Percentiles rank a stretch among this genome's conserved stretches.
Conservation (phyloP, 805 yeast genomes). For the Metschnikowia cubensis region DNA sequence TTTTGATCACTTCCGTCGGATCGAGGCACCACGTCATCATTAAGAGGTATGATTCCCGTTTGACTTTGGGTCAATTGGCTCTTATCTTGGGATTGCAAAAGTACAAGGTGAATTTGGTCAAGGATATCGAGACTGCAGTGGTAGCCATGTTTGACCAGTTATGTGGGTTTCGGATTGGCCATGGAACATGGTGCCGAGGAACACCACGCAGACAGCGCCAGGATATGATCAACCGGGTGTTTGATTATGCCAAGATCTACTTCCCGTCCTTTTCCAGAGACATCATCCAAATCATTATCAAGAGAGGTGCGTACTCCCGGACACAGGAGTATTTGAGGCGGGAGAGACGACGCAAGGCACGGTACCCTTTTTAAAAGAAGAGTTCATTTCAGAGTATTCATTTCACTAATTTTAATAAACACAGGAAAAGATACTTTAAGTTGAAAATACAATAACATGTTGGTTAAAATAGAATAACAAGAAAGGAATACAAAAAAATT, state of each 20-base stretch:
- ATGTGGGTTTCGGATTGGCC: constrained; percentile 70
- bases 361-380: constrained; percentile 4
- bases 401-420: no score
- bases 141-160: constrained; percentile 50
- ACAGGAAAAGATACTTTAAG: no score
- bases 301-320: constrained; percentile 68
- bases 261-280: constrained; percentile 50
- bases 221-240: constrained; percentile 45
- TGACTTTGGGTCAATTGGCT: constrained; percentile 14
- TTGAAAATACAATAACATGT: no score
- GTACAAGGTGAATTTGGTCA: constrained; percentile 49
- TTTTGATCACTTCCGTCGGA: neutral
- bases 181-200: constrained; percentile 81
- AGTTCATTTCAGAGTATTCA: no score
- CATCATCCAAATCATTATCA: constrained; percentile 64
- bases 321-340: constrained; percentile 15
- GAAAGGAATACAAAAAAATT: constrained; percentile 23
- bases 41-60: constrained; percentile 13
- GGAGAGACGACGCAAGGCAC: constrained; percentile 9
- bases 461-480: no score
- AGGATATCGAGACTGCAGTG: constrained; percentile 50
- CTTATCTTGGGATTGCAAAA: constrained; percentile 13
- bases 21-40: constrained; percentile 1
- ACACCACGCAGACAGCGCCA: constrained; percentile 53
- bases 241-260: constrained; percentile 41